Evolutionary conservation across 2,329 filamentous ascomycete genomes (phyloP).

Genomic region (Botrytis sinoallii): DNA sequence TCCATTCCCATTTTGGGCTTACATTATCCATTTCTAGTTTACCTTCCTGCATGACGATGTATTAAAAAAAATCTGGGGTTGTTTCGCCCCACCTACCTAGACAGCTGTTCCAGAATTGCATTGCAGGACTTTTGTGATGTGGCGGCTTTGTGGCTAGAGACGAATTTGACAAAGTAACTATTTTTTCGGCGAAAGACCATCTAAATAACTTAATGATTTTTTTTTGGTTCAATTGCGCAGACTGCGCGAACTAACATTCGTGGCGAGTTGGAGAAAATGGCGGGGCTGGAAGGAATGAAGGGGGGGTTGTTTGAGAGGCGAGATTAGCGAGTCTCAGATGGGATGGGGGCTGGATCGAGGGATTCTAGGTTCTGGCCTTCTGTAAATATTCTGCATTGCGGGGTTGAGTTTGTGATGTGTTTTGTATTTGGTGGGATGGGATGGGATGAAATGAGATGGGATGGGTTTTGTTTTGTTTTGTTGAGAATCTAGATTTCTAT

Average conservation of each 20-base stretch:
- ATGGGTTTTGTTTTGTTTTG: not conserved
- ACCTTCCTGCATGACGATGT: not conserved
- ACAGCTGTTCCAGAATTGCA: not conserved
- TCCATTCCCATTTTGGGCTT: not conserved
- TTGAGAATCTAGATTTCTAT: not conserved
- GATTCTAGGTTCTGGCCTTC: not conserved
- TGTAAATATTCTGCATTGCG: not conserved
- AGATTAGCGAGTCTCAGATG: not conserved
- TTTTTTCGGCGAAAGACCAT: not conserved
- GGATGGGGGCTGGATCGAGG: not conserved
- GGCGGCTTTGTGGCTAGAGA: not conserved
- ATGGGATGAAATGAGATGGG: not conserved
- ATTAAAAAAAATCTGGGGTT: not conserved
- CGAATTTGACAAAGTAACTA: not conserved
- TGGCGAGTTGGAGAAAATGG: not conserved
- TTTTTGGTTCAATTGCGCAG: not conserved
- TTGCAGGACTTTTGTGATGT: not conserved
- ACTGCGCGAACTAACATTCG: not conserved
- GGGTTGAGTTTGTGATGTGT: not conserved
- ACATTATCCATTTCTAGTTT: not conserved
- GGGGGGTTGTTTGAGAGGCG: not conserved
- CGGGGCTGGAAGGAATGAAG: not conserved
- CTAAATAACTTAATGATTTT: fast-evolving
- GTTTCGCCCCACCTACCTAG: not conserved
- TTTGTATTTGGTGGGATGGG: not conserved